Percentiles rank a stretch among this genome's conserved stretches.
Evolutionary conservation across 768 basidiomycete species (phyloP).

Genomic region (Sporobolomyces pararoseus): DNA sequence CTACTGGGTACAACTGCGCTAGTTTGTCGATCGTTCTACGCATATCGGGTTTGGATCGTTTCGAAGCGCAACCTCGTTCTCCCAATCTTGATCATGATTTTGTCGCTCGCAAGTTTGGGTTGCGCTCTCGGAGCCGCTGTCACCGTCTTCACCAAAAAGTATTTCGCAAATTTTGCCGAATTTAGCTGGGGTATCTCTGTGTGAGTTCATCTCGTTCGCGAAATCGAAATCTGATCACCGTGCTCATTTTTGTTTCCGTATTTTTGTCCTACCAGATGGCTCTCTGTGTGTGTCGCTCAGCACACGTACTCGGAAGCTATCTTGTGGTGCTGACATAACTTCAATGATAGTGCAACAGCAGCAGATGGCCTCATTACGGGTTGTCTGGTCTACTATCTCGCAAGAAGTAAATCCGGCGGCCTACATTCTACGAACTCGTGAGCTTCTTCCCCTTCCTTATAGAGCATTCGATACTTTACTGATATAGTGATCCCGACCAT

Average conservation of each 20-base stretch:
- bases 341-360: not conserved
- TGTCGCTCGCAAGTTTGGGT: not conserved
- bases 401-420: not conserved
- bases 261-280: not conserved
- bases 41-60: slow-evolving; percentile 3
- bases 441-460: not conserved
- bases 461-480: not conserved
- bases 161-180: not conserved
- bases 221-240: not conserved
- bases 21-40: not conserved
- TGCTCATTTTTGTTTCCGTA: not conserved
- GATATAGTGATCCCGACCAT: not conserved
- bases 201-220: not conserved
- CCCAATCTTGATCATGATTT: not conserved
- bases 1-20: not conserved
- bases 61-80: not conserved
- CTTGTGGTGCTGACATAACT: not conserved
- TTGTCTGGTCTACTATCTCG: slow-evolving; percentile 6
- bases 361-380: not conserved
- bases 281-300: not conserved
- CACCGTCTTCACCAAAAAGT: slow-evolving; percentile 1
- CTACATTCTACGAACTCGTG: slow-evolving; percentile 5
- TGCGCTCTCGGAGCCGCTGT: not conserved
- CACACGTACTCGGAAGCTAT: not conserved
- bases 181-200: not conserved